These are phyloP conservation scores for Picochlorum sp. DNA, from an alignment of 139 green algal genomes.

Conservation along the genomic window DNA sequence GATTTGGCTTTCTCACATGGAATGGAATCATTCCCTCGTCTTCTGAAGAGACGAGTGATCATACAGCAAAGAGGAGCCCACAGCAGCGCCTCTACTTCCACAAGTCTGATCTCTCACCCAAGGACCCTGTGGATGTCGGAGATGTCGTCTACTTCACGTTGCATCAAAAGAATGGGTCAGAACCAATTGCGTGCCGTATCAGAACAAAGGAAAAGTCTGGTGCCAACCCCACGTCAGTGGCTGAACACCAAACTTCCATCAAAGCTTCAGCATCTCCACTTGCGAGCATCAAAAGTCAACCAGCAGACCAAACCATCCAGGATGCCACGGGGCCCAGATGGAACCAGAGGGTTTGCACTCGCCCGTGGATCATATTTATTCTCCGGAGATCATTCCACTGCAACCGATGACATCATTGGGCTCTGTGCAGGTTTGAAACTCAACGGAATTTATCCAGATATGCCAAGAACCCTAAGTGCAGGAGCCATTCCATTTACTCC, in stretches of 20 bases:
- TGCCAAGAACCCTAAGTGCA: not conserved
- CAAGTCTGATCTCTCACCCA: constrained; percentile 18
- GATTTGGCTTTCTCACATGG: constrained; percentile 29
- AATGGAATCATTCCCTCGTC: not conserved
- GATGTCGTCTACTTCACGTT: constrained; percentile 33
- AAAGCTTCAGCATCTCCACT: not conserved
- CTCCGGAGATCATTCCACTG: not conserved
- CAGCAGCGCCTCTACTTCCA: constrained; percentile 32
- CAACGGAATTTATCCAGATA: not conserved
- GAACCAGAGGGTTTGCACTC: not conserved
- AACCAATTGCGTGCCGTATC: not conserved
- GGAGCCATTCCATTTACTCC: not conserved
- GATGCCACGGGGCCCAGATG: not conserved
- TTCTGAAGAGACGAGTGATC: not conserved
- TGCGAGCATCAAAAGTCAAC: not conserved
- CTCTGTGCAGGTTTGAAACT: not conserved
- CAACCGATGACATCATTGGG: not conserved
- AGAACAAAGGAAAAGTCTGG: not conserved
- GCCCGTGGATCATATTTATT: not conserved
- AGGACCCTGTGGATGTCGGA: constrained; percentile 15
- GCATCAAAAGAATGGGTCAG: constrained; percentile 19
- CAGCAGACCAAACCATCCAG: not conserved
- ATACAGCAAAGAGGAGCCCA: not conserved
- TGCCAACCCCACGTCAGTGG: too few relatives aligned
- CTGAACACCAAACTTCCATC: too few relatives aligned